Evolutionary conservation across 306 rosid species (phyloP), one percentile per base, ranked within the genome.

Genomic region (Lagenaria siceraria): DNA sequence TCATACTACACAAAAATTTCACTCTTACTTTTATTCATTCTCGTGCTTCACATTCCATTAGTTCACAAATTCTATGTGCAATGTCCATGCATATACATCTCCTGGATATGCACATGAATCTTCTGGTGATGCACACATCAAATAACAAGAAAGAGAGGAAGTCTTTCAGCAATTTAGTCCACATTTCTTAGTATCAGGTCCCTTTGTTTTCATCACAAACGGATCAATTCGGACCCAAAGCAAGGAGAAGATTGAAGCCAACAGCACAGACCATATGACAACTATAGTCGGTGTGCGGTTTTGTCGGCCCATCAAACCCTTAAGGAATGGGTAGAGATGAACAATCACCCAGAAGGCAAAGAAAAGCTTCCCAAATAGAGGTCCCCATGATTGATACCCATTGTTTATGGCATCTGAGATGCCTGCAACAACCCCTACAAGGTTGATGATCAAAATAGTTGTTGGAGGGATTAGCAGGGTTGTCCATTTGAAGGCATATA

Each of bases 191-290:
- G 86, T 81, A 78, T 89, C 91, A 36, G 97, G 97, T 58, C 99
- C 99, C 86, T 89, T 95, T 73, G 99, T 88, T 81, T 95, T 92
- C 66, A 86, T 6, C 75, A 92, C 97, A 63, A 92, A 90, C 48
- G 97, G 98, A 74, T 95, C 97, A 17, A 92, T 92, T 80, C 99
- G 89, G 80, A 92, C 97, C 99, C 97, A 95, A 61, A 92, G 92
- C 80, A 95, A 86, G 79, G 97, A 95, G 93, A 92, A 92, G 77
- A 92, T 89, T 18, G 99, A 95, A 80, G 99, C 97, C 91, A 95
- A 64, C 56, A 95, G 90, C 78, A 95, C 87, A 7, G 97, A 95
- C 97, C 98, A 95, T 75, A 95, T 92, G 80, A 95, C 91, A 63
- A 95, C 95, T 79, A 95, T 95, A 46, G 99, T 92, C 3, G 99